Evolutionary conservation across 2,329 filamentous ascomycete species (phyloP).

Genomic region (Zymoseptoria passerinii): DNA sequence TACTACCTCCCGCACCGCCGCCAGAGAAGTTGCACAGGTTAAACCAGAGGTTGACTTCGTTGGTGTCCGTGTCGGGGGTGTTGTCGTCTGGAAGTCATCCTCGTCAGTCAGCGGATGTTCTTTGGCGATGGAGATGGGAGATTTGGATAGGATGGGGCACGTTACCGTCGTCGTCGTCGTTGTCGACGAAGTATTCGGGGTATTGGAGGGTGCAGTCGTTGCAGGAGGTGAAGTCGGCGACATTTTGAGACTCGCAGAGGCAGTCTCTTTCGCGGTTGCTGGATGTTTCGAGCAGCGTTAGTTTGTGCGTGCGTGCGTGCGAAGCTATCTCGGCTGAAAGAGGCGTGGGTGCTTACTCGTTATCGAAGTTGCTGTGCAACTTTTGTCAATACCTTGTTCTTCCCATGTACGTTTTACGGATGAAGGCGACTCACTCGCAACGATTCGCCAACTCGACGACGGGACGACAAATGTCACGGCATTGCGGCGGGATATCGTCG

Average conservation of each 20-base stretch:
- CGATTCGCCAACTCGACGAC: background rate
- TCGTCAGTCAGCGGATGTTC: too few species aligned
- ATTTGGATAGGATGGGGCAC: too few species aligned
- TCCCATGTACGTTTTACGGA: too few species aligned
- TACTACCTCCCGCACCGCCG: background rate
- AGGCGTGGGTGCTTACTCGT: background rate
- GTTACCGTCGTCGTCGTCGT: background rate
- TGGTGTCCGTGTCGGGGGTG: background rate
- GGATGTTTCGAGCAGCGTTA: background rate
- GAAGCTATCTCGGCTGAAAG: too few species aligned
- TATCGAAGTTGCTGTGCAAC: background rate
- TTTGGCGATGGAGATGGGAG: too few species aligned
- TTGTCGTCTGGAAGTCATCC: background rate
- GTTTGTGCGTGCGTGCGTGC: too few species aligned
- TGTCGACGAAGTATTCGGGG: background rate
- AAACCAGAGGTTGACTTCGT: background rate
- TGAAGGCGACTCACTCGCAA: background rate
- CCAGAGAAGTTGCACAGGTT: background rate
- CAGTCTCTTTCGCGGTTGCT: background rate
- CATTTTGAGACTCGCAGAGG: background rate
- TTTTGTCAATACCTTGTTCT: background rate
- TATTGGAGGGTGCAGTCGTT: background rate
- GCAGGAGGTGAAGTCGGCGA: background rate
- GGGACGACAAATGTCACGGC: background rate
- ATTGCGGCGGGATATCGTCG: background rate